phyloP scores from a whole-genome alignment of 2,329 filamentous ascomycete genomes.

The Neonectria hederae region DNA sequence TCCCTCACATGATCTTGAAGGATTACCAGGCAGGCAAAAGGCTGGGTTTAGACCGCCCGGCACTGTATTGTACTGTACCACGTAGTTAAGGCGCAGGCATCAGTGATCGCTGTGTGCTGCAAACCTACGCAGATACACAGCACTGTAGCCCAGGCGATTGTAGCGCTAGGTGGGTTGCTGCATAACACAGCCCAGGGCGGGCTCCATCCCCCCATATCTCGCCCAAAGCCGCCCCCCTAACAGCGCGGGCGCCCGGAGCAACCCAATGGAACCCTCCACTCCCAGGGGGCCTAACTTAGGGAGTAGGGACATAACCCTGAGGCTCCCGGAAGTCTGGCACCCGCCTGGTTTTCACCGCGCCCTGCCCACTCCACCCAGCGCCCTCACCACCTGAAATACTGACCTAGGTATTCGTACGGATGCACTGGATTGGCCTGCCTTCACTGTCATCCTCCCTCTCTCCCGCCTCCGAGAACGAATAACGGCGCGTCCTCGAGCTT shows the following conservation, averaged over 20 bases:
- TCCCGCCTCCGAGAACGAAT: conserved; percentile 36
- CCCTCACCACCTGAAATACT: background rate
- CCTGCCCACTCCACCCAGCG: background rate
- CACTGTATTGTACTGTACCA: background rate
- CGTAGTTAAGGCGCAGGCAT: background rate
- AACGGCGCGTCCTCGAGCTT: conserved; percentile 38
- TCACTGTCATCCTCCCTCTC: conserved; percentile 14
- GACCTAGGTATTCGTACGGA: background rate
- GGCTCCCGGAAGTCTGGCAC: background rate
- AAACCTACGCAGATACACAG: background rate
- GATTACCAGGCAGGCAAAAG: background rate
- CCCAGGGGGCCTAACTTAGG: no score
- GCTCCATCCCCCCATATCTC: background rate
- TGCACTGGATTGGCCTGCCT: conserved; percentile 7
- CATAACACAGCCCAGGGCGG: background rate
- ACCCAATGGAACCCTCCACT: background rate
- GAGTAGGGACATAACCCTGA: background rate
- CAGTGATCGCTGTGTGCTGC: background rate
- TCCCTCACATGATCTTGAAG: background rate
- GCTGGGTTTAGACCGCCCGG: background rate
- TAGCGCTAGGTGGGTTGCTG: background rate
- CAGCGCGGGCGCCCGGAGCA: background rate
- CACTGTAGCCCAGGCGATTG: background rate
- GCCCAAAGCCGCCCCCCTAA: background rate
- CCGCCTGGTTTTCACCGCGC: conserved; percentile 1